These are phyloP conservation scores for Phytopythium delawarense DNA, from an alignment of 352 stramenopile genomes.

Conservation along the genomic window DNA sequence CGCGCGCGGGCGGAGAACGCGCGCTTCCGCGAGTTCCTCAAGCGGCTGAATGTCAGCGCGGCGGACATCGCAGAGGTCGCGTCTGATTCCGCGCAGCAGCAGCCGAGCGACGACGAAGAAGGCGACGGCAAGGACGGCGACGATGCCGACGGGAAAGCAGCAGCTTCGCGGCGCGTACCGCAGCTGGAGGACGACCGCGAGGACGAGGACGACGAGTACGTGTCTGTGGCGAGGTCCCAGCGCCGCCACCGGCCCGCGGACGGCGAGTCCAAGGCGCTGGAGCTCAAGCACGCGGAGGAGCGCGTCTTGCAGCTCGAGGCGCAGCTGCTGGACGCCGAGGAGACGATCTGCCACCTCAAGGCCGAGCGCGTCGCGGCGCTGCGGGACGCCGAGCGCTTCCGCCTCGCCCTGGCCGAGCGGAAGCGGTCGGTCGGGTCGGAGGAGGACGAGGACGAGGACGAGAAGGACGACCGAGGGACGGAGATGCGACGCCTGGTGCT, in stretches of 20 bases:
- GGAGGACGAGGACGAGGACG: slow-evolving; percentile 8
- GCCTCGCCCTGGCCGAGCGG: slow-evolving; percentile 5
- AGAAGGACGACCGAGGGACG: slow-evolving; percentile 10
- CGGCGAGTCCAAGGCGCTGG: slow-evolving; percentile 11
- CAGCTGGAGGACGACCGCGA: background rate
- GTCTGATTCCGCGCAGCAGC: background rate
- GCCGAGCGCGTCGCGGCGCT: slow-evolving; percentile 60
- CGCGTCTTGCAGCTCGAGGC: slow-evolving; percentile 38
- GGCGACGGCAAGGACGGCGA: background rate
- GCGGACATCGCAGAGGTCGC: background rate
- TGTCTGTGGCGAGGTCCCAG: background rate
- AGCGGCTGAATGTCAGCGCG: slow-evolving; percentile 12
- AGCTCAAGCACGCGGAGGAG: slow-evolving; percentile 57
- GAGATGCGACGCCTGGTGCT: slow-evolving; percentile 23
- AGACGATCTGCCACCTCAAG: slow-evolving; percentile 72
- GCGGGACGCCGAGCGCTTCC: slow-evolving; percentile 54
- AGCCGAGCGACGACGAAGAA: slow-evolving; percentile 3
- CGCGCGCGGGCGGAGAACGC: slow-evolving; percentile 24
- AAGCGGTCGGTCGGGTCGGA: slow-evolving; percentile 1
- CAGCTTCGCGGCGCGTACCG: background rate
- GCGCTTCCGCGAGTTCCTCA: slow-evolving; percentile 20
- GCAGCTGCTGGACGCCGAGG: slow-evolving; percentile 60
- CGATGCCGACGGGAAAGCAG: background rate
- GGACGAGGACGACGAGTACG: background rate
- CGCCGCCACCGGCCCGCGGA: background rate